Evolutionary conservation across 352 stramenopile genomes (phyloP).

Genomic region (Globisporangium sylvaticum): DNA sequence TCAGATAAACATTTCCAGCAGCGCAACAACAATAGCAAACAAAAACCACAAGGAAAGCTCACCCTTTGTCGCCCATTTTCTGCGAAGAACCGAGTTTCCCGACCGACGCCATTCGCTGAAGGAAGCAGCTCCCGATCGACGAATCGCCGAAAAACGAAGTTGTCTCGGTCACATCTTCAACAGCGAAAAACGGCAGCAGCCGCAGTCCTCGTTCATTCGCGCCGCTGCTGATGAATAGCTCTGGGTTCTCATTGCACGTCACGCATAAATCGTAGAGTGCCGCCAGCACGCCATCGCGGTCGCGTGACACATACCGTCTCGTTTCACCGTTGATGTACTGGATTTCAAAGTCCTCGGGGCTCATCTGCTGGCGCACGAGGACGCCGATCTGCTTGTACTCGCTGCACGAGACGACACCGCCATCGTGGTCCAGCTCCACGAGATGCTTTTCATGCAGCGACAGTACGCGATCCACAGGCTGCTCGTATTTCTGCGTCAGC

Average conservation of each 20-base stretch:
- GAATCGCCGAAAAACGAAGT: constrained; percentile 78
- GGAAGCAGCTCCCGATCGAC: constrained; percentile 74
- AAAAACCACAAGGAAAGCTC: constrained; percentile 11
- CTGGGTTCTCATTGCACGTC: constrained; percentile 67
- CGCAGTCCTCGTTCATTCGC: constrained; percentile 69
- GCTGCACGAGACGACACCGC: constrained; percentile 51
- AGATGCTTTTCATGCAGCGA: constrained; percentile 69
- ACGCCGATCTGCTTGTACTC: constrained; percentile 69
- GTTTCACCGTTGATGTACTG: constrained; percentile 65
- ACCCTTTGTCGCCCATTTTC: constrained; percentile 63
- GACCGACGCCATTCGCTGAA: constrained; percentile 71
- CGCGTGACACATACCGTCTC: constrained; percentile 50
- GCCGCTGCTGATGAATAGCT: constrained; percentile 65
- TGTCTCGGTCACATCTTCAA: constrained; percentile 62
- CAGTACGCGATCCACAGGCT: constrained; percentile 43
- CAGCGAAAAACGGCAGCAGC: constrained; percentile 65
- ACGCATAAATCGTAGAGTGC: constrained; percentile 78
- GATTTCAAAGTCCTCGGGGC: constrained; percentile 59
- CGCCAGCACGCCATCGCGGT: constrained; percentile 72
- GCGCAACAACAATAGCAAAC: neutral
- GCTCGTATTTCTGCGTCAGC: constrained; percentile 56
- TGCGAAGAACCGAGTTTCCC: constrained; percentile 53
- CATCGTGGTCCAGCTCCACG: constrained; percentile 55
- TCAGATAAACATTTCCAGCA: neutral
- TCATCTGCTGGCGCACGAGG: constrained; percentile 49